phyloP scores from a whole-genome alignment of 768 basidiomycete genomes.

The Calocybe gangraenosa region DNA sequence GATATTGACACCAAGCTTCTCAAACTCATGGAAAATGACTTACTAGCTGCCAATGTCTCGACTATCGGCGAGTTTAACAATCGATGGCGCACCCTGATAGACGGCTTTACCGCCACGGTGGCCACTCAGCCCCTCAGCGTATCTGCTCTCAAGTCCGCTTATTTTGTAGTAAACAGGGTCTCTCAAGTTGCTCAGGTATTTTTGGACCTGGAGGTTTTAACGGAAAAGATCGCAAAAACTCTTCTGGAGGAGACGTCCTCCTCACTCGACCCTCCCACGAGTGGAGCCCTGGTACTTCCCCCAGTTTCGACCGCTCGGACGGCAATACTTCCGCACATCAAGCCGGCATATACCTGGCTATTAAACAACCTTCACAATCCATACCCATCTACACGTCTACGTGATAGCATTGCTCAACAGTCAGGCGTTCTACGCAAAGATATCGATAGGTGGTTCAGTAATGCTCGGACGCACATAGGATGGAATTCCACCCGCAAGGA shows the following conservation, averaged over 20 bases:
- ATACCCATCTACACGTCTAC: conserved; percentile 37
- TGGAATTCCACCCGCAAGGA: conserved; percentile 40
- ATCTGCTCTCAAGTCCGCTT: conserved; percentile 9
- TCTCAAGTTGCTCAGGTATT: not conserved
- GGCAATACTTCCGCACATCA: conserved; percentile 18
- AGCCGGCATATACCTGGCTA: conserved; percentile 37
- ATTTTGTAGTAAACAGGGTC: conserved; percentile 10
- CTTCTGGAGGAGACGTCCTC: conserved; percentile 5
- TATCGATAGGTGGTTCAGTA: conserved; percentile 45
- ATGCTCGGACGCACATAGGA: conserved; percentile 45
- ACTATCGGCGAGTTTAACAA: conserved; percentile 10
- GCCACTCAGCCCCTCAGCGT: conserved; percentile 5
- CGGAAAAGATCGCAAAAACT: conserved; percentile 6
- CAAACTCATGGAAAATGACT: conserved; percentile 5
- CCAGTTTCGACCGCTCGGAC: too few species aligned
- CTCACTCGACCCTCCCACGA: not conserved
- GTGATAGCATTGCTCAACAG: conserved; percentile 21
- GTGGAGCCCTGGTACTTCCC: conserved; percentile 20
- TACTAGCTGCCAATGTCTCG: conserved; percentile 6
- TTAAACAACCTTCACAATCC: conserved; percentile 45
- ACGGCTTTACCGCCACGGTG: conserved; percentile 9
- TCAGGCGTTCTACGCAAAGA: conserved; percentile 22
- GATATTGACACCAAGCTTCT: conserved; percentile 7
- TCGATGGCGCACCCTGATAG: conserved; percentile 11
- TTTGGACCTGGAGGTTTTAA: conserved; percentile 9